Evolutionary conservation across 805 yeast genomes (phyloP).

Genomic region (Metschnikowia arizonensis): DNA sequence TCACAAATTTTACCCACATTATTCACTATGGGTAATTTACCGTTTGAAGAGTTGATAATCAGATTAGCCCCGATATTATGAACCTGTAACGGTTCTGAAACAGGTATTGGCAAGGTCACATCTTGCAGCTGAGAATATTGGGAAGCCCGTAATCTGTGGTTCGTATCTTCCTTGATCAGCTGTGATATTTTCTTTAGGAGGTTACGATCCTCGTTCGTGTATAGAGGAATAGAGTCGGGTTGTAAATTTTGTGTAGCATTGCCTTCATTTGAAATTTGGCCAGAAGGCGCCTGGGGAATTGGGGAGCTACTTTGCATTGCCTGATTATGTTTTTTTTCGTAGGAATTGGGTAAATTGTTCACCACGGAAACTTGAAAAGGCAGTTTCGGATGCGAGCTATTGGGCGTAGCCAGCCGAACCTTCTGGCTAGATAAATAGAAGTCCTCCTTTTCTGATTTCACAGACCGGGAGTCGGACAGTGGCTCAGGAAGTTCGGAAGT

Average conservation of each 20-base stretch:
- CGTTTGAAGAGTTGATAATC: neutral
- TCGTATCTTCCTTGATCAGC: neutral
- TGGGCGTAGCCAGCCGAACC: neutral
- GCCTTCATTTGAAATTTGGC: neutral
- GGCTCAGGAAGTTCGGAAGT: neutral
- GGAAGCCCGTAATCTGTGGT: neutral
- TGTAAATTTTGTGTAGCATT: neutral
- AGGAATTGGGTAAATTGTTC: neutral
- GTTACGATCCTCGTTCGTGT: neutral
- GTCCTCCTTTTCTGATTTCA: neutral
- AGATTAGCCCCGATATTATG: neutral
- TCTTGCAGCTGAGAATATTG: neutral
- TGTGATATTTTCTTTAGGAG: neutral
- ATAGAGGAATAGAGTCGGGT: neutral
- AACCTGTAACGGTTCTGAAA: neutral
- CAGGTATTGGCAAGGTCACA: neutral
- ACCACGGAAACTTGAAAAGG: neutral
- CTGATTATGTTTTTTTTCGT: neutral
- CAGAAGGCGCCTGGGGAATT: neutral
- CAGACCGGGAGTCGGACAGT: neutral
- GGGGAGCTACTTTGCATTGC: neutral
- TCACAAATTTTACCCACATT: neutral
- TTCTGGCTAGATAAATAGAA: neutral
- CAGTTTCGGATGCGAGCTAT: neutral
- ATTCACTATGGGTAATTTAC: neutral